Evolutionary conservation across 2,329 filamentous ascomycete species (phyloP).

Genomic region (Epichloe brachyelytri): DNA sequence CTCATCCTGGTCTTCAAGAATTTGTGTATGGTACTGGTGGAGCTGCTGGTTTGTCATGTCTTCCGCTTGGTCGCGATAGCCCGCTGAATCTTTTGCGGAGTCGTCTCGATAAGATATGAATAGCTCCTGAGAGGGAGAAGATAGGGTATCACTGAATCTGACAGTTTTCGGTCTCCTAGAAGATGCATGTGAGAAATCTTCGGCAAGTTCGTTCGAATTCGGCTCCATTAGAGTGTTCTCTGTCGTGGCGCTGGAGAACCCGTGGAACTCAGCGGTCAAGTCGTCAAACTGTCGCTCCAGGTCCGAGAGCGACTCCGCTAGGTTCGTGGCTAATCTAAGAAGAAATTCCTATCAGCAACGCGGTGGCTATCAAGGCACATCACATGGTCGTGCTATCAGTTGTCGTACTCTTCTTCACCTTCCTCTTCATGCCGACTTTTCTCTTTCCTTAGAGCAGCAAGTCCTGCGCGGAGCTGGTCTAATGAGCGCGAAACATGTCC

Average conservation of each 20-base stretch:
- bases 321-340: constrained; percentile 31
- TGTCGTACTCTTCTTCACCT: constrained; percentile 46
- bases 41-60: constrained; percentile 70
- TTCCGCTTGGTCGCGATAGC: constrained; percentile 46
- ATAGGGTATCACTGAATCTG: constrained; percentile 62
- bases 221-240: constrained; percentile 42
- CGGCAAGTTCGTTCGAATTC: constrained; percentile 49
- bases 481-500: constrained; percentile 80
- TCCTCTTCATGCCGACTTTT: constrained; percentile 49
- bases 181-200: constrained; percentile 53
- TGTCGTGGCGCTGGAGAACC: constrained; percentile 40
- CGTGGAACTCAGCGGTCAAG: constrained; percentile 68
- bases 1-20: constrained; percentile 81
- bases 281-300: constrained; percentile 65
- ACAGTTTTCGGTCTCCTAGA: constrained; percentile 55
- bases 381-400: background rate
- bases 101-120: constrained; percentile 58
- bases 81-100: constrained; percentile 36
- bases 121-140: constrained; percentile 26
- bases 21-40: constrained; percentile 67
- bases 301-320: constrained; percentile 51
- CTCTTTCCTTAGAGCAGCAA: constrained; percentile 56
- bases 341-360: background rate
- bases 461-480: constrained; percentile 70
- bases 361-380: background rate